These are phyloP conservation scores for Peronospora tabacina DNA, from an alignment of 352 stramenopile species.

Conservation along the genomic window DNA sequence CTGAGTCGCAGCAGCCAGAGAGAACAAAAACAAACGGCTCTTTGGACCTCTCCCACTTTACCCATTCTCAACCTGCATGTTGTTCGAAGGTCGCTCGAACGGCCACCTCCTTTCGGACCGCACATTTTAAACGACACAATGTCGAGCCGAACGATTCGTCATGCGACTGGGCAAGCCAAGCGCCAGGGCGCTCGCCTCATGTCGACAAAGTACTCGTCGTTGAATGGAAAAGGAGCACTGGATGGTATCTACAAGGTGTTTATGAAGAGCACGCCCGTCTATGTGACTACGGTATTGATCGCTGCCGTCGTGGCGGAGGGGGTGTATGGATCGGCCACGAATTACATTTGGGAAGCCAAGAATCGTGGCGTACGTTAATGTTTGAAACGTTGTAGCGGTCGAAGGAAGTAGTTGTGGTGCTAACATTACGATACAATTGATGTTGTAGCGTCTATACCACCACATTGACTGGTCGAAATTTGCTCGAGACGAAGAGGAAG, in stretches of 20 bases:
- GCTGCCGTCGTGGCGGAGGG: slow-evolving; percentile 60
- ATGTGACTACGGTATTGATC: slow-evolving; percentile 71
- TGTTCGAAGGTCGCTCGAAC: slow-evolving; percentile 10
- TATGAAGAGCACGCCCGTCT: slow-evolving; percentile 79
- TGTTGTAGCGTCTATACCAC: slow-evolving; percentile 68
- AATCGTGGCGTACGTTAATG: slow-evolving; percentile 70
- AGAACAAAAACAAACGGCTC: slow-evolving; percentile 22
- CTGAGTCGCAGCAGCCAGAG: slow-evolving; percentile 9
- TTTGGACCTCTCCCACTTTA: slow-evolving; percentile 5
- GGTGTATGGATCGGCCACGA: slow-evolving; percentile 66
- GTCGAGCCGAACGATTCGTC: slow-evolving; percentile 50
- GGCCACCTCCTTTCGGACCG: slow-evolving; percentile 12
- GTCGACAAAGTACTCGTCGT: slow-evolving; percentile 62
- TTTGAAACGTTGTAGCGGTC: no score
- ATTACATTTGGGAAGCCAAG: slow-evolving; percentile 68
- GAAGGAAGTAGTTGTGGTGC: slow-evolving; percentile 31
- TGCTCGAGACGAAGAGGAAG: slow-evolving; percentile 78
- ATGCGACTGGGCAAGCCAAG: slow-evolving; percentile 33
- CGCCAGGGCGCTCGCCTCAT: slow-evolving; percentile 37
- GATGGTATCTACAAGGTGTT: slow-evolving; percentile 64
- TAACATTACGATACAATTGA: slow-evolving; percentile 1
- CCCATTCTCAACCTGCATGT: slow-evolving; percentile 1
- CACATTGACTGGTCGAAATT: slow-evolving; percentile 86
- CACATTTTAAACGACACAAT: slow-evolving; percentile 34
- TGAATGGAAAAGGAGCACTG: slow-evolving; percentile 65